These are phyloP conservation scores for Ogataea polymorpha DNA, from an alignment of 805 yeast genomes.

Conservation along the genomic window DNA sequence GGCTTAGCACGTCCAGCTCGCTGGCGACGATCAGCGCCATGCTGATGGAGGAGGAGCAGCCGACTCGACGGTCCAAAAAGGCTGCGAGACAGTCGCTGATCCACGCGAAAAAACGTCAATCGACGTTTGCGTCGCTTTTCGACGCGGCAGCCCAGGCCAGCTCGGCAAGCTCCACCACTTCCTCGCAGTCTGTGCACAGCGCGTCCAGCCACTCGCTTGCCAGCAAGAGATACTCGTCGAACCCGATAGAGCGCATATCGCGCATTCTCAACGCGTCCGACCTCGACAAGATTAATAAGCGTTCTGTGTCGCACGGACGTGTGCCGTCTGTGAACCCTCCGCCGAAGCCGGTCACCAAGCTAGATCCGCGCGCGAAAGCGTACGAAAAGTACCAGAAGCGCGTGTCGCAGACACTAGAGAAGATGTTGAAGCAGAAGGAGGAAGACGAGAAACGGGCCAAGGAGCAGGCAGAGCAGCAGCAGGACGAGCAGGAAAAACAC, in stretches of 20 bases:
- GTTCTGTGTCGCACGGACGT: conserved; percentile 40
- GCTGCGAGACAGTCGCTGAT: conserved; percentile 18
- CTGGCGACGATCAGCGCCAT: conserved; percentile 51
- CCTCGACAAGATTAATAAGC: conserved; percentile 40
- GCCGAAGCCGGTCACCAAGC: conserved; percentile 53
- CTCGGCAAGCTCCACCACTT: no score
- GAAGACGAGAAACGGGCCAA: conserved; percentile 25
- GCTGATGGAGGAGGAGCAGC: conserved; percentile 27
- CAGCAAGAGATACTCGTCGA: conserved; percentile 29
- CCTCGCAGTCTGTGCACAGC: conserved; percentile 5
- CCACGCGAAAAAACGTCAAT: conserved; percentile 22
- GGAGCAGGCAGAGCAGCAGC: conserved; percentile 37
- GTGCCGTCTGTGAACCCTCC: conserved; percentile 34
- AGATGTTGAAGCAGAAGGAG: conserved; percentile 28
- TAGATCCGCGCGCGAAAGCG: conserved; percentile 55
- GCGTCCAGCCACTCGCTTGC: conserved; percentile 13
- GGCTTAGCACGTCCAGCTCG: conserved; percentile 37
- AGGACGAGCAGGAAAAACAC: conserved; percentile 31
- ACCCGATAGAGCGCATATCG: conserved; percentile 32
- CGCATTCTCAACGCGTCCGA: conserved; percentile 45
- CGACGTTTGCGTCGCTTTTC: conserved; percentile 21
- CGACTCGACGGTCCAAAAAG: conserved; percentile 7
- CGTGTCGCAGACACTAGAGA: conserved; percentile 41
- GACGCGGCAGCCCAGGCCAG: conserved; percentile 7
- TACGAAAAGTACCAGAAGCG: conserved; percentile 44